Conservation (phyloP, 163 green algal genomes). For the Coccomyxa subellipsoidea region DNA sequence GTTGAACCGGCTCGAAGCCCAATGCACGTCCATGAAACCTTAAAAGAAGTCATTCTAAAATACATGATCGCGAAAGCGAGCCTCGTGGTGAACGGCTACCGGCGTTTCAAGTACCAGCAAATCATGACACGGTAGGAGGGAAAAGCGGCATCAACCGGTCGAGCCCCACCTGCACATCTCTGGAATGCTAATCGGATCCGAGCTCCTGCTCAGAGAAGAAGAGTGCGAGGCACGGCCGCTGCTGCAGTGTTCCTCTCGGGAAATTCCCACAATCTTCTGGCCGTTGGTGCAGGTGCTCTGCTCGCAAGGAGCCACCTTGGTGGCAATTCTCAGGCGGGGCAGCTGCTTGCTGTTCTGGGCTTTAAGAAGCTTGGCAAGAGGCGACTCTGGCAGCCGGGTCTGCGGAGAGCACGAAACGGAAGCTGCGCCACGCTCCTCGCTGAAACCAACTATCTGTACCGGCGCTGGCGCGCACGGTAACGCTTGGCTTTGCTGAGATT, state of each 20-base stretch:
- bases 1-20: neutral
- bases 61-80: too few relatives aligned
- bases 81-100: too few relatives aligned
- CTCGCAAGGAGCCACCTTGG: neutral
- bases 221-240: neutral
- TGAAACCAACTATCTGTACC: neutral
- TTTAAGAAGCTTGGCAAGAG: neutral
- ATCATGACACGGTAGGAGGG: neutral
- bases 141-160: neutral
- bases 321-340: neutral
- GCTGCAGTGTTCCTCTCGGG: neutral
- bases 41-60: neutral
- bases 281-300: neutral
- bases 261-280: neutral
- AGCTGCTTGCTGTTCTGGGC: neutral
- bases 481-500: neutral
- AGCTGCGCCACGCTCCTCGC: neutral
- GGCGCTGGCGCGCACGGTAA: neutral
- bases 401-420: neutral
- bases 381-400: neutral
- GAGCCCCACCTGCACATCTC: neutral
- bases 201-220: neutral
- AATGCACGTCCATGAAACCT: neutral
- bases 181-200: neutral
- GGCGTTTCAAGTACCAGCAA: too few relatives aligned